Conservation (phyloP, 2,329 filamentous ascomycete species). For the Xylariaceae sp. region DNA sequence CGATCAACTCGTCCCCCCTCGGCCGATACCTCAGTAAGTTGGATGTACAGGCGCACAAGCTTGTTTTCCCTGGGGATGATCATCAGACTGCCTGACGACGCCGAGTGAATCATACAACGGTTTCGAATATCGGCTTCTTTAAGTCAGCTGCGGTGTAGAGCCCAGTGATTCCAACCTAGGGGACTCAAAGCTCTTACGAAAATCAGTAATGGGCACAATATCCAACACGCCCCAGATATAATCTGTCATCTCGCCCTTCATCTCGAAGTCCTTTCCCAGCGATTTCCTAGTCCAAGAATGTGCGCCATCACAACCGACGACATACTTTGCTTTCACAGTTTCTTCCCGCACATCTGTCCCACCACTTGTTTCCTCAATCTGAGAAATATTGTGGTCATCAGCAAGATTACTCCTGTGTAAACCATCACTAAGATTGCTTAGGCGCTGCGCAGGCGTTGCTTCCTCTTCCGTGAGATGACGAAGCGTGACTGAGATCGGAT, state of each 20-base stretch:
- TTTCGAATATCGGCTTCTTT: conserved; percentile 51
- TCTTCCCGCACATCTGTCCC: conserved; percentile 39
- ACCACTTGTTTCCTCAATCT: conserved; percentile 28
- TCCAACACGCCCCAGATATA: conserved; percentile 50
- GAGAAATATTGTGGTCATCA: conserved; percentile 51
- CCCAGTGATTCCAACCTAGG: not conserved
- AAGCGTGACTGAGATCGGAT: conserved; percentile 58
- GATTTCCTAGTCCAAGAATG: conserved; percentile 62
- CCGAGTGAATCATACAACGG: conserved; percentile 57
- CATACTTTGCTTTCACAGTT: conserved; percentile 56
- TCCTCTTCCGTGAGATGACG: conserved; percentile 54
- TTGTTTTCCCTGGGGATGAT: conserved; percentile 63
- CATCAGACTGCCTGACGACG: conserved; percentile 57
- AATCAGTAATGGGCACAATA: conserved; percentile 46
- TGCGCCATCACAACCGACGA: conserved; percentile 68
- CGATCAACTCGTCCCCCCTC: conserved; percentile 51
- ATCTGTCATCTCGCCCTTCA: conserved; percentile 55
- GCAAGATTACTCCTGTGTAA: conserved; percentile 56
- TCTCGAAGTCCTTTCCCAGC: conserved; percentile 48
- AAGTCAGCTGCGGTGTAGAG: not conserved
- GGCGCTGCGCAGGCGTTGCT: conserved; percentile 41
- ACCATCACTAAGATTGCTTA: conserved; percentile 45
- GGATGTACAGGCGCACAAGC: conserved; percentile 63
- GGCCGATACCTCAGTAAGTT: conserved; percentile 51
- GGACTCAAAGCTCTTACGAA: conserved; percentile 37